phyloP scores from a whole-genome alignment of 169 alveolate genomes.

The Cystoisospora suis region DNA sequence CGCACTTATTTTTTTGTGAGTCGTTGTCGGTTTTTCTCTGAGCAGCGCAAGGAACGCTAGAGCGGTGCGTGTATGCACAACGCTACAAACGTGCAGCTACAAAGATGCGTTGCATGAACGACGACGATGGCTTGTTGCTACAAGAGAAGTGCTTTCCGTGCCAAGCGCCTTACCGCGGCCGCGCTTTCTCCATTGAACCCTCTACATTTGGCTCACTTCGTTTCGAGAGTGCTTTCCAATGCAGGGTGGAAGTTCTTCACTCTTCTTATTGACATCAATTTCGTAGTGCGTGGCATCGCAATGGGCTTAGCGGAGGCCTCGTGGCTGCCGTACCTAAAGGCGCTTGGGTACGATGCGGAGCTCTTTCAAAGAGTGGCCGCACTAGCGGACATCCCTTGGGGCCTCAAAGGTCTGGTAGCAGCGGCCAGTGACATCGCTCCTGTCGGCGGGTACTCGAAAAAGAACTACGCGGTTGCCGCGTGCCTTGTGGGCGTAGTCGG shows the following conservation, averaged over 20 bases:
- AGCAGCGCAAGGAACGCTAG: too few species aligned
- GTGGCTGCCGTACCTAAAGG: conserved; percentile 38
- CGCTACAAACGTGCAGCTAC: too few species aligned
- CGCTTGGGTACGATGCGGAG: conserved; percentile 39
- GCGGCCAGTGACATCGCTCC: conserved; percentile 25
- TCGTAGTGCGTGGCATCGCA: not conserved
- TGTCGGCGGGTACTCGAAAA: conserved; percentile 35
- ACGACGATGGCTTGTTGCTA: too few species aligned
- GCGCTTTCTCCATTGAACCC: not conserved
- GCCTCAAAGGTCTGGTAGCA: conserved; percentile 44
- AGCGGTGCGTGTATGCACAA: too few species aligned
- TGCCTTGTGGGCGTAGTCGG: not conserved
- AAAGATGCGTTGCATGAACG: too few species aligned
- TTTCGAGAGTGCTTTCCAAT: not conserved
- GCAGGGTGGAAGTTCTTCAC: not conserved
- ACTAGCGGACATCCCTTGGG: conserved; percentile 48
- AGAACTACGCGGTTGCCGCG: conserved; percentile 34
- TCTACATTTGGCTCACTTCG: not conserved
- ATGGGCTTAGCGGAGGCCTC: conserved; percentile 28
- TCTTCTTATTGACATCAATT: not conserved
- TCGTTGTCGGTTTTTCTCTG: too few species aligned
- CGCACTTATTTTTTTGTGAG: too few species aligned
- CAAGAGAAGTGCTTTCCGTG: too few species aligned
- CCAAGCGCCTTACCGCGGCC: too few species aligned
- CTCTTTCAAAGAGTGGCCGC: conserved; percentile 44